Conservation (phyloP, 129 eudicot genomes). For the Flaveria trinervia region DNA sequence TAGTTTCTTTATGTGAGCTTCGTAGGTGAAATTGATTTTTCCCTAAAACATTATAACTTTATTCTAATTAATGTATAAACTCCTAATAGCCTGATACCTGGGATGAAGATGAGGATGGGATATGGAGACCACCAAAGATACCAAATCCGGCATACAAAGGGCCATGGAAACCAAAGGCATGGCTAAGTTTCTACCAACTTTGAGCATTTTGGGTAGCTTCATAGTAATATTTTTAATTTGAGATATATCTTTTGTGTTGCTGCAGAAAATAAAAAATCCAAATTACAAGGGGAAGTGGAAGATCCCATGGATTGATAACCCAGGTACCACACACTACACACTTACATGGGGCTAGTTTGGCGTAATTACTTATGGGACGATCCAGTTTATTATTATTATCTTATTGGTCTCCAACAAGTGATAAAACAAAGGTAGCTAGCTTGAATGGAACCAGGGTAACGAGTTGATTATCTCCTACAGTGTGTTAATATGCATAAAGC, state of each 20-base stretch:
- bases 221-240: background rate
- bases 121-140: conserved; percentile 81
- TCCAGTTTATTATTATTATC: background rate
- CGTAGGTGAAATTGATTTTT: background rate
- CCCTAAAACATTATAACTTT: background rate
- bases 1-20: background rate
- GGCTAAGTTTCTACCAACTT: conserved; percentile 20
- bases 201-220: background rate
- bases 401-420: background rate
- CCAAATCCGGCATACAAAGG: conserved; percentile 97
- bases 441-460: background rate
- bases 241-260: conserved; percentile 7
- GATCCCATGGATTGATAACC: conserved; percentile 95
- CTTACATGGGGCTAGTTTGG: background rate
- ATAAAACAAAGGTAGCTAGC: background rate
- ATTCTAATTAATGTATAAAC: conserved; percentile 5
- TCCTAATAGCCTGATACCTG: conserved; percentile 72
- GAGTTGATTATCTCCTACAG: background rate
- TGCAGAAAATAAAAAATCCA: conserved; percentile 90
- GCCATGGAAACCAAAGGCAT: conserved; percentile 94
- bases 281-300: conserved; percentile 98
- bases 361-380: background rate
- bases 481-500: background rate
- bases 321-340: conserved; percentile 52
- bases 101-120: conserved; percentile 98